phyloP scores from a whole-genome alignment of 1,284 basidiomycete species.

The Porodaedalea pini region DNA sequence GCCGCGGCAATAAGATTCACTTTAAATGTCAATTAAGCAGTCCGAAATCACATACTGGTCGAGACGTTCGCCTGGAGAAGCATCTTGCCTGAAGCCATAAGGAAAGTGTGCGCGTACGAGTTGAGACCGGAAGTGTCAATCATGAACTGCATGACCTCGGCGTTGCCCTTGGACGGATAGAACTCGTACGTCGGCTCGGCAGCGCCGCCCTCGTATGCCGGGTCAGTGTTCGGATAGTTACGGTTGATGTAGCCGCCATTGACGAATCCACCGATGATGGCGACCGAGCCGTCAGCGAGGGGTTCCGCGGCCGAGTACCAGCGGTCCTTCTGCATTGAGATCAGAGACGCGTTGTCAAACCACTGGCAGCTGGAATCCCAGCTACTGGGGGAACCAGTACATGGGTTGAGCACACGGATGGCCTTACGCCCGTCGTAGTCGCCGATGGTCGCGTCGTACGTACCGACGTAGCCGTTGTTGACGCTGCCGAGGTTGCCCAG shows the following conservation, averaged over 20 bases:
- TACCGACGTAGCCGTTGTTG: slow-evolving; percentile 42
- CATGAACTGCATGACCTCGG: slow-evolving; percentile 75
- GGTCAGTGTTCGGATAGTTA: slow-evolving; percentile 68
- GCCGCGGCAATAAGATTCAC: slow-evolving; percentile 18
- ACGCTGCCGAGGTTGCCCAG: slow-evolving; percentile 62
- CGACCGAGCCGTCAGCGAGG: slow-evolving; percentile 63
- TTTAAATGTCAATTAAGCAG: not conserved
- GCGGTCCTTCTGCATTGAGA: slow-evolving; percentile 73
- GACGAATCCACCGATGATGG: slow-evolving; percentile 76
- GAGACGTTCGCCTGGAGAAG: slow-evolving; percentile 85
- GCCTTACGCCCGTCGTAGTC: slow-evolving; percentile 65
- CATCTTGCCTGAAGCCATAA: slow-evolving; percentile 81
- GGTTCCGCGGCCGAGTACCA: slow-evolving; percentile 90
- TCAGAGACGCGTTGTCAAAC: slow-evolving; percentile 66
- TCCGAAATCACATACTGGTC: slow-evolving; percentile 49
- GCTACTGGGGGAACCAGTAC: slow-evolving; percentile 52
- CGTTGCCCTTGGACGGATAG: slow-evolving; percentile 63
- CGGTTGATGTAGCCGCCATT: slow-evolving; percentile 89
- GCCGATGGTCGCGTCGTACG: slow-evolving; percentile 57
- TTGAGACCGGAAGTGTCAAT: slow-evolving; percentile 84
- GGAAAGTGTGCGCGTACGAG: slow-evolving; percentile 82
- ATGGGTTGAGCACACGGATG: slow-evolving; percentile 77
- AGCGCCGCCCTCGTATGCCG: slow-evolving; percentile 60
- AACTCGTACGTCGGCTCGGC: slow-evolving; percentile 76
- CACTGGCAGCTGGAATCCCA: slow-evolving; percentile 61